These are phyloP conservation scores for Magnaporthiopsis poae DNA, from an alignment of 2,329 filamentous ascomycete species.

Conservation along the genomic window DNA sequence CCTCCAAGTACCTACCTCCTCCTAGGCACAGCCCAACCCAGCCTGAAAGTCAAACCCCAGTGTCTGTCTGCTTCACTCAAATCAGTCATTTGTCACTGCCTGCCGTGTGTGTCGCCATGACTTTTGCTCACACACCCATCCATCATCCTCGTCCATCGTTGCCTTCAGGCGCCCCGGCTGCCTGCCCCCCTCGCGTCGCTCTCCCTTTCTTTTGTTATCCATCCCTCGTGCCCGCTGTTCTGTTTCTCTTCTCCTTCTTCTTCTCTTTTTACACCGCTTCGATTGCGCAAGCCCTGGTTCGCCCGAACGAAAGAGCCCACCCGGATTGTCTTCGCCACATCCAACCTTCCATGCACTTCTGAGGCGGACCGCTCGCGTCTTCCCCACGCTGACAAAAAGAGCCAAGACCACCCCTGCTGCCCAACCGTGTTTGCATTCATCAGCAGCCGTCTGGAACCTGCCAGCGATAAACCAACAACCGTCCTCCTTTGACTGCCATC, in stretches of 20 bases:
- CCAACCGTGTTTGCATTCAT: neutral
- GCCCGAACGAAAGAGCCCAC: too few relatives aligned
- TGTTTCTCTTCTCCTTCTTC: neutral
- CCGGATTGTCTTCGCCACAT: slow-evolving; percentile 6
- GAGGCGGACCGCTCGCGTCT: slow-evolving; percentile 1
- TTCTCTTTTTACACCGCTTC: neutral
- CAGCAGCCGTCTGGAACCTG: too few relatives aligned
- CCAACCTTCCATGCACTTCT: slow-evolving; percentile 5
- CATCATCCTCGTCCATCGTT: neutral
- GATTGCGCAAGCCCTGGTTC: neutral
- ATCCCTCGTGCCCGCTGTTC: neutral
- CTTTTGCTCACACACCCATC: neutral
- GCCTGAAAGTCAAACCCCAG: too few relatives aligned
- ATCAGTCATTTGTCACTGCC: neutral
- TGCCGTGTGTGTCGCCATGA: neutral
- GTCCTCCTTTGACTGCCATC: neutral
- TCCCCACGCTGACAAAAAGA: slow-evolving; percentile 2
- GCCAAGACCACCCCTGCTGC: neutral
- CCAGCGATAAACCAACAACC: neutral
- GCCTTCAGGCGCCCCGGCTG: slow-evolving; percentile 7
- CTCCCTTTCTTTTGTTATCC: neutral
- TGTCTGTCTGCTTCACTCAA: too few relatives aligned
- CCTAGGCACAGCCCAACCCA: too few relatives aligned
- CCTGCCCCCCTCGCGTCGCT: neutral
- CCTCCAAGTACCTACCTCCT: too few relatives aligned